A percentile compares a stretch with the other conserved stretches of the same genome.
These are phyloP conservation scores for Chrysoporthe austroafricana DNA, from an alignment of 2,329 filamentous ascomycete genomes.

Conservation along the genomic window DNA sequence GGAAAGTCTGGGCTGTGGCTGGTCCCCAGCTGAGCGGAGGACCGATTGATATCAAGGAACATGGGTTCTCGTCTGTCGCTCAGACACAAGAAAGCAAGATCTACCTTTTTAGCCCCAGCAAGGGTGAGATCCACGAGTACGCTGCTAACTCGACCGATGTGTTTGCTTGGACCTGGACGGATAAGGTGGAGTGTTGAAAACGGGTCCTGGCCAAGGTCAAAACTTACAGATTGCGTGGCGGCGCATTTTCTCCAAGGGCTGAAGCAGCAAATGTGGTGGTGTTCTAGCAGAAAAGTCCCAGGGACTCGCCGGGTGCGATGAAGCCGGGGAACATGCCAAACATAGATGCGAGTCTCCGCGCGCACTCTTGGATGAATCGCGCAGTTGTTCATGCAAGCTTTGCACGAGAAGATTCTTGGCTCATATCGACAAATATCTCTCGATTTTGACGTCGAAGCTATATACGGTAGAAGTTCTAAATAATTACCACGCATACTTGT, in stretches of 20 bases:
- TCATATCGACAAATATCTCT: not conserved
- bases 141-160: slow-evolving; percentile 20
- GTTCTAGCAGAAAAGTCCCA: not conserved
- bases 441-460: not conserved
- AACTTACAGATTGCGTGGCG: not conserved
- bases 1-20: slow-evolving; percentile 22
- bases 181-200: slow-evolving; percentile 5
- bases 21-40: slow-evolving; percentile 14
- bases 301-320: not conserved
- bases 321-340: not conserved
- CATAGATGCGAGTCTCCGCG: not conserved
- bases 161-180: slow-evolving; percentile 23
- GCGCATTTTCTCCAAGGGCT: not conserved
- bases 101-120: slow-evolving; percentile 14
- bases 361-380: not conserved
- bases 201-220: not conserved
- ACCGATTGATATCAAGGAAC: not conserved
- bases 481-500: no score
- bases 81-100: slow-evolving; percentile 25
- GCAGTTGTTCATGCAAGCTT: not conserved
- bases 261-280: not conserved
- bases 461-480: not conserved
- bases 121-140: slow-evolving; percentile 28
- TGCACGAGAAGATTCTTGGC: no score
- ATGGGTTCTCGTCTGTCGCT: slow-evolving; percentile 22